phyloP scores from a whole-genome alignment of 306 rosid genomes.

The Spatholobus suberectus region DNA sequence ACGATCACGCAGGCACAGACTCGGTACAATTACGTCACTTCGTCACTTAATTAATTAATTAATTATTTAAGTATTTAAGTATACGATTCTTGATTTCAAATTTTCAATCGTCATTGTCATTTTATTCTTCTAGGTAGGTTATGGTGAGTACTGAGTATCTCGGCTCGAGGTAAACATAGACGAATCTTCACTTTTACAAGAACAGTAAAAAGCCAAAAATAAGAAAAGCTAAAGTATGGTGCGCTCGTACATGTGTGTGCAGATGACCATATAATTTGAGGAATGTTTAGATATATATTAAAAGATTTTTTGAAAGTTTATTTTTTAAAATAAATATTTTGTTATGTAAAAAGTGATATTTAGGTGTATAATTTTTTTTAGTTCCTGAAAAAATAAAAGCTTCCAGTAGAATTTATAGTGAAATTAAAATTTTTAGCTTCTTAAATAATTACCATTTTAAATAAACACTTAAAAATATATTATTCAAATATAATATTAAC shows the following conservation, averaged over 20 bases:
- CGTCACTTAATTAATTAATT: neutral
- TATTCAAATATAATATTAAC: too few species aligned
- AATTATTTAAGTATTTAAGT: neutral
- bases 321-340: too few species aligned
- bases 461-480: too few species aligned
- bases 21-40: neutral
- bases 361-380: too few species aligned
- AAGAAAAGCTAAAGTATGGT: conserved; percentile 9
- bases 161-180: neutral
- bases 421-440: too few species aligned
- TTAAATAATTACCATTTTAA: too few species aligned
- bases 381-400: too few species aligned
- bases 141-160: neutral
- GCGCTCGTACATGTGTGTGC: neutral
- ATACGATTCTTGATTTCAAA: neutral
- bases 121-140: conserved; percentile 16
- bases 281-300: too few species aligned
- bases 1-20: neutral
- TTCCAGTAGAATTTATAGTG: too few species aligned
- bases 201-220: conserved; percentile 31
- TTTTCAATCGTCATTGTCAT: conserved; percentile 17
- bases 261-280: neutral
- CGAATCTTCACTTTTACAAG: conserved; percentile 35
- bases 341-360: too few species aligned
- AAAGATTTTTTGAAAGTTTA: too few species aligned